phyloP scores from a whole-genome alignment of 2,329 filamentous ascomycete species.

The Lasiodiplodia sp. region DNA sequence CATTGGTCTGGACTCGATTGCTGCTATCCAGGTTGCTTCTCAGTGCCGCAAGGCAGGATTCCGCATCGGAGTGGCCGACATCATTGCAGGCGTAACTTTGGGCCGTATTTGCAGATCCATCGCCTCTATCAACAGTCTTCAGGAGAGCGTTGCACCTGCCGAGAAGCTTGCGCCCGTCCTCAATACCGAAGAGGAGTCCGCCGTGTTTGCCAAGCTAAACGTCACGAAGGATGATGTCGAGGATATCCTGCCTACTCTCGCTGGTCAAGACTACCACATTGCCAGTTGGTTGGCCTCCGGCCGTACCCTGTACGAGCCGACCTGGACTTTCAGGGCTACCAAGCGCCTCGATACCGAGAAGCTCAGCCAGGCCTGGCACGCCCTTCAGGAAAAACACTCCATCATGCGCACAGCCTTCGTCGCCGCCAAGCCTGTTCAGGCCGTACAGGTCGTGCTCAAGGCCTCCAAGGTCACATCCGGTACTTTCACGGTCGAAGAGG shows the following conservation, averaged over 20 bases:
- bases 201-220: constrained; percentile 5
- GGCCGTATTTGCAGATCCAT: constrained; percentile 26
- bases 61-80: constrained; percentile 27
- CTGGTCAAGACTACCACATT: constrained; percentile 29
- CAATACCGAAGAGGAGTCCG: not conserved
- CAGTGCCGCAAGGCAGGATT: constrained; percentile 25
- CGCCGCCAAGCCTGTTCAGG: constrained; percentile 36
- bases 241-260: constrained; percentile 21
- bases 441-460: constrained; percentile 43
- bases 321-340: constrained; percentile 26
- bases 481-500: constrained; percentile 38
- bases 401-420: constrained; percentile 46
- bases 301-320: constrained; percentile 26
- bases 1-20: constrained; percentile 29
- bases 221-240: constrained; percentile 19
- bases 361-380: constrained; percentile 41
- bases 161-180: constrained; percentile 10
- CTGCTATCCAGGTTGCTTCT: constrained; percentile 29
- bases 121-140: not conserved
- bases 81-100: constrained; percentile 28
- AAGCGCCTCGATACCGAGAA: constrained; percentile 35
- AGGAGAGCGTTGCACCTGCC: not conserved
- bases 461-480: constrained; percentile 30
- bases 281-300: constrained; percentile 27
- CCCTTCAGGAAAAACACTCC: constrained; percentile 41